phyloP scores from a whole-genome alignment of 441 rosid species.

The Metrosideros polymorpha region DNA sequence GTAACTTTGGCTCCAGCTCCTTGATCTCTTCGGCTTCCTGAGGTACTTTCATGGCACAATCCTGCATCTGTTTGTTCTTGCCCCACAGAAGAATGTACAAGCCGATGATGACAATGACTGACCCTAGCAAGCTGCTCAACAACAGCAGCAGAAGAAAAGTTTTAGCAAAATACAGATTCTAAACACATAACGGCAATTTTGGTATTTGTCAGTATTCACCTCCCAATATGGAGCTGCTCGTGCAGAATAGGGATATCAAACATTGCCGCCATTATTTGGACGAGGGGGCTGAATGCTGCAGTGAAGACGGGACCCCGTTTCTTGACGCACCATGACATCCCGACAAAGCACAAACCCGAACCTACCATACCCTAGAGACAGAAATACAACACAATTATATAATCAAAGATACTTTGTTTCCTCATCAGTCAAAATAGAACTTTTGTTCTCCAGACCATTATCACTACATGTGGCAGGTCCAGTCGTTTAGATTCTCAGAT shows the following conservation, averaged over 20 bases:
- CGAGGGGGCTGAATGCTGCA: constrained; percentile 26
- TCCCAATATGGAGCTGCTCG: constrained; percentile 24
- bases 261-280: constrained; percentile 25
- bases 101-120: constrained; percentile 28
- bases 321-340: constrained; percentile 36
- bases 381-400: not conserved
- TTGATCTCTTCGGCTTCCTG: constrained; percentile 2
- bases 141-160: not conserved
- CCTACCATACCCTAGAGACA: constrained; percentile 40
- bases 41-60: constrained; percentile 7
- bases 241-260: constrained; percentile 25
- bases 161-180: not conserved
- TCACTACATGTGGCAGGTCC: not conserved
- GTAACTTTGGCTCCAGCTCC: constrained; percentile 6
- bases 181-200: not conserved
- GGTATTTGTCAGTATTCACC: constrained; percentile 8
- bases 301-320: constrained; percentile 35
- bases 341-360: constrained; percentile 35
- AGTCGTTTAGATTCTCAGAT: not conserved
- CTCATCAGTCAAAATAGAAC: not conserved
- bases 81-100: constrained; percentile 46
- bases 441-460: not conserved
- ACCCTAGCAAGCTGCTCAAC: constrained; percentile 28
- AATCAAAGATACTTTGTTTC: not conserved
- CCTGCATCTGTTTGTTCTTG: constrained; percentile 20